Percentiles rank a stretch among this genome's conserved stretches.
Conservation (phyloP, 345 rosid species). For the Gossypium mustelinum region DNA sequence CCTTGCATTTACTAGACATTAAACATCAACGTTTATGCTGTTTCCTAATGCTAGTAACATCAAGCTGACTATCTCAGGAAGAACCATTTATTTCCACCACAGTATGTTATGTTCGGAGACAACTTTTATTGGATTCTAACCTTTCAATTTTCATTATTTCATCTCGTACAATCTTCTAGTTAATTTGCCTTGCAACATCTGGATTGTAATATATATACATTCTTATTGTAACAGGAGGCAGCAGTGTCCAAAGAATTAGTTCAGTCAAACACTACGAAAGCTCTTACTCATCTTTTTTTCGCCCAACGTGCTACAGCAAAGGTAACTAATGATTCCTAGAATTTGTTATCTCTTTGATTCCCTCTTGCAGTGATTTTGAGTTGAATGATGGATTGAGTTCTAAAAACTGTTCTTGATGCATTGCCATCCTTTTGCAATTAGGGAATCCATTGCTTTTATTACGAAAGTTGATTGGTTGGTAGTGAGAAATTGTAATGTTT, state of each 20-base stretch:
- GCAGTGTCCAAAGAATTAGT: slow-evolving; percentile 65
- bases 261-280: slow-evolving; percentile 63
- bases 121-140: background rate
- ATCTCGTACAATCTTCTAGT: slow-evolving; percentile 3
- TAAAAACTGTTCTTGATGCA: background rate
- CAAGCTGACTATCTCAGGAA: background rate
- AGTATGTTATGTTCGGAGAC: background rate
- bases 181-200: background rate
- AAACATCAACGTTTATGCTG: background rate
- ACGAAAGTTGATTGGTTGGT: slow-evolving; percentile 2
- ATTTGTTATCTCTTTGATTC: background rate
- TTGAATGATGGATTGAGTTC: background rate
- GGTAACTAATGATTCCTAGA: slow-evolving; percentile 37
- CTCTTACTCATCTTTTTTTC: slow-evolving; percentile 80
- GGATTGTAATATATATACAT: background rate
- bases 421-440: background rate
- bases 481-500: background rate
- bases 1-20: background rate
- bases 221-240: slow-evolving; percentile 61
- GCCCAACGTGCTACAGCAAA: slow-evolving; percentile 83
- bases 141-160: slow-evolving; percentile 4
- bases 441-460: background rate
- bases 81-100: background rate
- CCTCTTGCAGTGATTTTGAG: background rate
- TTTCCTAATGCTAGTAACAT: slow-evolving; percentile 6